Base-by-base conservation (phyloP, 768 basidiomycete species). In the Boletus sp. region DNA sequence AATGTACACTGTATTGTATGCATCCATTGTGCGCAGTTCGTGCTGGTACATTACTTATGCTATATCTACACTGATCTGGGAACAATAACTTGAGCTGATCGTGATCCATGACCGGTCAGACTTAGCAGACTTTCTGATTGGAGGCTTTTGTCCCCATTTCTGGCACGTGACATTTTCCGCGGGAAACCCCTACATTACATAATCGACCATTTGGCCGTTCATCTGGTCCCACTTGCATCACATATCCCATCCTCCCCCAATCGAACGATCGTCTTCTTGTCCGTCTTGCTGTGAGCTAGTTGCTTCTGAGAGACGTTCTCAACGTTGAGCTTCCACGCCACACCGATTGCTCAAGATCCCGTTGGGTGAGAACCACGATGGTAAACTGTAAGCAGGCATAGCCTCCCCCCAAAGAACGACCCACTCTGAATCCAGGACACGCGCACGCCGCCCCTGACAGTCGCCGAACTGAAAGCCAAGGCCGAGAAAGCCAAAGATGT, bases 401-500 rank as follows among this genome's bases (percentile, higher is more conserved):
- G 13, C 9, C 21, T 25, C 15, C 7, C 7, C 44, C 14, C 8
- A n/a, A 9, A 11, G 30, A n/a, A 39, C 37, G 40, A 46, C 38
- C 45, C 21, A 35, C 45, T 38, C 50, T 17, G 30, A 40, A n/a
- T 46, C 34, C 17, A 45, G 45, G 32, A 23, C 42, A 53, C 34
- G 34, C 45, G 21, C 35, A 44, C 38, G 33, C 44, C 38, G 23
- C 45, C 11, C 11, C 37, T 34, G 15, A 38, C 55, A 84, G 83
- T 86, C 53, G 81, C 84, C 51, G 86, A 88, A 42, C 68, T 88
- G 47, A 86, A 85, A 66, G 79, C 79, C 38, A 83, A 81, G 60
- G 87, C 88, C 10, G 67, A 70, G 21, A 83, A 81, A 53, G 83
- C 77, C n/a, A 84, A 84, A 53, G 81, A 82, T 64, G 75, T 76